Percentiles rank a stretch among this genome's conserved stretches.
Evolutionary conservation across 805 yeast species (phyloP).

Genomic region (Suhomyces sp.): DNA sequence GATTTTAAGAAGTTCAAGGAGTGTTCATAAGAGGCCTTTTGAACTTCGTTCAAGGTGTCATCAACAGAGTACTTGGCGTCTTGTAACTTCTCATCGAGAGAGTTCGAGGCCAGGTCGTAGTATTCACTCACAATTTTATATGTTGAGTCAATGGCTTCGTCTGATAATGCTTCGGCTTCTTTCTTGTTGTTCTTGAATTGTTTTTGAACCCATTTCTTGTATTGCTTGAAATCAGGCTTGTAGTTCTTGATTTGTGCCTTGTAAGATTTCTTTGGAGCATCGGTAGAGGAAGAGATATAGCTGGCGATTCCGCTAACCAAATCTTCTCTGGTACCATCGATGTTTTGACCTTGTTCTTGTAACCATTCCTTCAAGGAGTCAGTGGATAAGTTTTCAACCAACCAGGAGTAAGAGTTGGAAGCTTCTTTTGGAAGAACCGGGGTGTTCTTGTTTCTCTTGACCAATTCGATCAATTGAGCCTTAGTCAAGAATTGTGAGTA

Average conservation of each 20-base stretch:
- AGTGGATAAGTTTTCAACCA: slow-evolving; percentile 38
- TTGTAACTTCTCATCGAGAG: slow-evolving; percentile 10
- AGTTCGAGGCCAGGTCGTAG: slow-evolving; percentile 19
- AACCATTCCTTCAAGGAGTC: slow-evolving; percentile 43
- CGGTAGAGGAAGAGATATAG: slow-evolving; percentile 10
- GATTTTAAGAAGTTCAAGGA: slow-evolving; percentile 12
- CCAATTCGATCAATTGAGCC: slow-evolving; percentile 39
- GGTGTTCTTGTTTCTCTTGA: slow-evolving; percentile 34
- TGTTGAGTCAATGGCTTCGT: slow-evolving; percentile 16
- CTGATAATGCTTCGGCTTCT: slow-evolving; percentile 14
- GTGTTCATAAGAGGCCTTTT: slow-evolving; percentile 19
- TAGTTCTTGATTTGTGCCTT: slow-evolving; percentile 19
- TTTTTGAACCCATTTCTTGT: slow-evolving; percentile 7
- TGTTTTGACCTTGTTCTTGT: slow-evolving; percentile 24
- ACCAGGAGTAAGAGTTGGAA: slow-evolving; percentile 21
- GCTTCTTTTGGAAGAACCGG: slow-evolving; percentile 28
- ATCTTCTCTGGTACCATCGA: slow-evolving; percentile 26
- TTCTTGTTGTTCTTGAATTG: slow-evolving; percentile 15
- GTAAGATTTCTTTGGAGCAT: slow-evolving; percentile 9
- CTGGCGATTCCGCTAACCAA: slow-evolving; percentile 18
- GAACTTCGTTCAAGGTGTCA: slow-evolving; percentile 17
- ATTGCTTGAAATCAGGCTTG: slow-evolving; percentile 18
- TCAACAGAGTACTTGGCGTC: slow-evolving; percentile 13
- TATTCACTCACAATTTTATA: slow-evolving; percentile 19
- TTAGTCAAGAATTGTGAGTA: slow-evolving; percentile 41